A percentile compares a stretch with the other conserved stretches of the same genome.
Conservation (phyloP, 169 alveolate genomes). For the Perkinsus marinus region DNA sequence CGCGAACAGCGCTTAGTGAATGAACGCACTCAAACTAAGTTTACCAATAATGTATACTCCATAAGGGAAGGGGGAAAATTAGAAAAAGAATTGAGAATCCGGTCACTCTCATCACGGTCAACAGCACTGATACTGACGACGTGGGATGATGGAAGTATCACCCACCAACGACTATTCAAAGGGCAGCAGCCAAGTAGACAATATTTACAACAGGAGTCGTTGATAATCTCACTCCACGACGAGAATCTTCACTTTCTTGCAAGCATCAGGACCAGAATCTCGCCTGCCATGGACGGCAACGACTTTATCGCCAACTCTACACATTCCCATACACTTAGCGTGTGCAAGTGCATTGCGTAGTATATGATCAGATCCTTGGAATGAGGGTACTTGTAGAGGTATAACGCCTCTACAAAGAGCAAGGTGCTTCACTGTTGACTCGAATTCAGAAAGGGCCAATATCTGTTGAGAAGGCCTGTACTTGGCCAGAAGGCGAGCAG, state of each 20-base stretch:
- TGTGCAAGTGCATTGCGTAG: constrained; percentile 25
- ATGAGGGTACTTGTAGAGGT: constrained; percentile 72
- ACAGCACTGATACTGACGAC: too few relatives aligned
- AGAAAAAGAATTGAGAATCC: too few relatives aligned
- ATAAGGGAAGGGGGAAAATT: too few relatives aligned
- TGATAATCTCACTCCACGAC: constrained; percentile 25
- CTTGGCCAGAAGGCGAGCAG: constrained; percentile 87
- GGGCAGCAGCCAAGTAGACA: too few relatives aligned
- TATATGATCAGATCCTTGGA: too few relatives aligned
- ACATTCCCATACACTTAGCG: constrained; percentile 78
- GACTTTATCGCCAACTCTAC: constrained; percentile 73
- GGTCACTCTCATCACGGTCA: too few relatives aligned
- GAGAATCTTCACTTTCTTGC: constrained; percentile 76
- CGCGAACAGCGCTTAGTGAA: too few relatives aligned
- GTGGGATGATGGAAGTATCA: too few relatives aligned
- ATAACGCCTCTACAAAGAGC: constrained; percentile 78
- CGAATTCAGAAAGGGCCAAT: constrained; percentile 74
- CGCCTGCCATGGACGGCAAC: constrained; percentile 85
- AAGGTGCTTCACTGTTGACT: constrained; percentile 73
- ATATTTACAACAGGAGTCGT: too few relatives aligned
- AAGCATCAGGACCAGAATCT: constrained; percentile 81
- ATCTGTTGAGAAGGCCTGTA: constrained; percentile 83
- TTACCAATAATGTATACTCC: too few relatives aligned
- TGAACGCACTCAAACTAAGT: too few relatives aligned
- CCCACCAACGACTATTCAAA: too few relatives aligned